Evolutionary conservation across 2,329 filamentous ascomycete species (phyloP).

Genomic region (Colletotrichum incanum): DNA sequence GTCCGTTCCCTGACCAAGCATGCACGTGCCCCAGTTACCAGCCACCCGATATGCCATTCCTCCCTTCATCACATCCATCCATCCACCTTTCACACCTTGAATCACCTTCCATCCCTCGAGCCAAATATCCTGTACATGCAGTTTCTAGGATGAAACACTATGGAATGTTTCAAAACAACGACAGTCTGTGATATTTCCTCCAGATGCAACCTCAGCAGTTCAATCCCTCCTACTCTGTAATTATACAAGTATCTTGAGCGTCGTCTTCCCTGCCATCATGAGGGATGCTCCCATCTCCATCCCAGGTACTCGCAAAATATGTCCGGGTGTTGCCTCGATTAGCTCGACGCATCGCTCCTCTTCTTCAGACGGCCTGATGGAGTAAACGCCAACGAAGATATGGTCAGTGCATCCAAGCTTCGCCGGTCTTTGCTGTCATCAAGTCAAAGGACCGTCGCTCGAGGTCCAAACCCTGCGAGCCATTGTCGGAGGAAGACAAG

Average conservation of each 20-base stretch:
- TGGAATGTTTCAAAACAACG: conserved; percentile 42
- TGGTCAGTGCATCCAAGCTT: conserved; percentile 35
- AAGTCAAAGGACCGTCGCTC: conserved; percentile 8
- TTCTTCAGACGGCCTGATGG: conserved; percentile 18
- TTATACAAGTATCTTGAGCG: neutral
- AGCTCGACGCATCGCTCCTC: conserved; percentile 1
- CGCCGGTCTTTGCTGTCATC: conserved; percentile 16
- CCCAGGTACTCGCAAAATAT: neutral
- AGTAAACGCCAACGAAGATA: conserved; percentile 5
- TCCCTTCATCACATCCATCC: conserved; percentile 5
- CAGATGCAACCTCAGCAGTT: conserved; percentile 2
- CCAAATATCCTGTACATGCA: conserved; percentile 6
- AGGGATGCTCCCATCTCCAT: neutral
- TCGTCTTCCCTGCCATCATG: neutral
- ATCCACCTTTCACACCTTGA: conserved; percentile 22
- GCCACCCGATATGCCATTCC: conserved; percentile 31
- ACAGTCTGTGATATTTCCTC: conserved; percentile 23
- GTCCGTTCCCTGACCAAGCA: conserved; percentile 12
- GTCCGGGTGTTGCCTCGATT: conserved; percentile 14
- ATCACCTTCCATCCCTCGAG: conserved; percentile 8
- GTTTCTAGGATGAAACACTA: conserved; percentile 35
- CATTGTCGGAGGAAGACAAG: conserved; percentile 39
- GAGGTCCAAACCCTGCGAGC: conserved; percentile 35
- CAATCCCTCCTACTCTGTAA: neutral
- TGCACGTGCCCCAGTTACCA: conserved; percentile 36